Evolutionary conservation across 2,329 filamentous ascomycete genomes (phyloP).

Genomic region (Botrytis hyacinthi): DNA sequence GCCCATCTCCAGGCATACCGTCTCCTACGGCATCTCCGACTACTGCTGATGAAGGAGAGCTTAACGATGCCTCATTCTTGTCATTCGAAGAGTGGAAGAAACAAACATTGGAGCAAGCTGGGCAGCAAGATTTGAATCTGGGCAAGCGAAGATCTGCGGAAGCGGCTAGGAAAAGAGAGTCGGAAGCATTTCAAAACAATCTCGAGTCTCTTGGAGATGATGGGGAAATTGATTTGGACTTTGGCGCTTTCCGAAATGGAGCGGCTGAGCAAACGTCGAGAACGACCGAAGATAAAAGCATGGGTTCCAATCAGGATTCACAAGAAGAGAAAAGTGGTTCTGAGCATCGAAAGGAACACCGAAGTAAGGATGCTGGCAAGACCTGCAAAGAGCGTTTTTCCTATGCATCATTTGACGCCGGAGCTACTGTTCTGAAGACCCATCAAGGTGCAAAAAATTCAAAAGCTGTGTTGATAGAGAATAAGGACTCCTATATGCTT

Average conservation of each 20-base stretch:
- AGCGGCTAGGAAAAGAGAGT: conserved; percentile 50
- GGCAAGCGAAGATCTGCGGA: conserved; percentile 51
- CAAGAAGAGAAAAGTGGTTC: conserved; percentile 34
- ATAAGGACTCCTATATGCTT: conserved; percentile 98
- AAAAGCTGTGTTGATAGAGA: conserved; percentile 87
- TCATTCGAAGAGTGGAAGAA: conserved; percentile 99
- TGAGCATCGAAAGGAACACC: conserved; percentile 41
- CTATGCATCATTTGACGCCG: conserved; percentile 95
- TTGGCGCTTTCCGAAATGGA: conserved; percentile 57
- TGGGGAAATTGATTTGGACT: conserved; percentile 76
- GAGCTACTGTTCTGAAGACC: conserved; percentile 88
- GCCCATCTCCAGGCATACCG: conserved; percentile 9
- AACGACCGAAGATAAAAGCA: conserved; percentile 27
- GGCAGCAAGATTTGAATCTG: conserved; percentile 70
- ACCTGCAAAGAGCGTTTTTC: conserved; percentile 98
- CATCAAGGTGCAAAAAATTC: conserved; percentile 83
- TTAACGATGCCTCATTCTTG: conserved; percentile 72
- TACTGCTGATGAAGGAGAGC: conserved; percentile 33
- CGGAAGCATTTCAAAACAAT: conserved; percentile 61
- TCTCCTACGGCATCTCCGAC: conserved; percentile 17
- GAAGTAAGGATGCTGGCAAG: conserved; percentile 90
- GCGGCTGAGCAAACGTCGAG: conserved; percentile 25
- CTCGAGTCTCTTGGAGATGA: conserved; percentile 83
- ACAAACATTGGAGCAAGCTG: conserved; percentile 81
- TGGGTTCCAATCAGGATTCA: conserved; percentile 27